Evolutionary conservation across 495 filamentous ascomycete genomes (phyloP), one percentile per base, ranked within the genome.

Genomic region (Hypoxylon trugodes): DNA sequence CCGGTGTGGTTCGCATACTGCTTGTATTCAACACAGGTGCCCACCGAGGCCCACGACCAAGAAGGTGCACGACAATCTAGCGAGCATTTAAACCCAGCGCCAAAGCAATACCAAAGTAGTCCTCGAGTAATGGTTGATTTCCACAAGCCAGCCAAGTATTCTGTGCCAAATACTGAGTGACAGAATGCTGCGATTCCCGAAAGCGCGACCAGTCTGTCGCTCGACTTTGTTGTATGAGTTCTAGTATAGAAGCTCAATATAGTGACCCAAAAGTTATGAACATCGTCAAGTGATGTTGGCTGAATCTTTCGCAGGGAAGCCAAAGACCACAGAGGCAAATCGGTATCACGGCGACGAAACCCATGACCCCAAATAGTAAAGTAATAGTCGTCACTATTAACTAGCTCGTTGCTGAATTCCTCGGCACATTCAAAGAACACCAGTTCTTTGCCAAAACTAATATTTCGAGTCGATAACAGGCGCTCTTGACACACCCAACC

Each of bases 111-210:
- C 47, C 47, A 50, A 8, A 30, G 37, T 7, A 50, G 26, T 8
- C 26, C 18, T 13, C 16, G 30, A 36, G 5, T 2, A 2, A 50
- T 18, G 13, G 22, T 37, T 1, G 21, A 24, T 26, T 12, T 37
- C 47, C 47, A 50, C n/a, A 50, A 37, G 32, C 47, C 47, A 50
- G 47, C 47, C 32, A 50, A 15, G 37, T 50, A 50, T 8, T 50
- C 47, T n/a, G 47, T 24, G 4, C 19, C 3, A 37, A 50, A 25
- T 9, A n/a, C 19, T 13, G 18, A 21, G 19, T 37, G 32, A 35
- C 32, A 50, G 30, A 13, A 36, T n/a, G 7, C 24, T 33, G 18
- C 47, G 16, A 50, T 15, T 6, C 47, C 47, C 16, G 47, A 50
- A 15, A 50, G 24, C n/a, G 47, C 47, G 47, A 50, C 32, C 10